phyloP scores from a whole-genome alignment of 768 basidiomycete species.

The Cystobasidium ongulense region DNA sequence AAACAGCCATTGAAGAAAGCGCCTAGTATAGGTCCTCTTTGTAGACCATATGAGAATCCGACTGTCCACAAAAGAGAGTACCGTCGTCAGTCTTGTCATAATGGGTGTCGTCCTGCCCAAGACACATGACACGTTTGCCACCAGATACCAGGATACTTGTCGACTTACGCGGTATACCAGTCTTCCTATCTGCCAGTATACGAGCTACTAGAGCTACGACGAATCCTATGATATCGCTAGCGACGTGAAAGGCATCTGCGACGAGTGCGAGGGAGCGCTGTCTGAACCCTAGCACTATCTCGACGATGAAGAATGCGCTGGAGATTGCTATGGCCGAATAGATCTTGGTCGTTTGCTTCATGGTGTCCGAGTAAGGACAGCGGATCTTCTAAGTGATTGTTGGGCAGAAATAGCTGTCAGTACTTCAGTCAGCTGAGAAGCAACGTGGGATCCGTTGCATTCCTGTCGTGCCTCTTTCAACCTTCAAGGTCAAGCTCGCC shows the following conservation, averaged over 20 bases:
- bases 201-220: conserved; percentile 18
- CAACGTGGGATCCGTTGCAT: no score
- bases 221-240: conserved; percentile 25
- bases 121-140: no score
- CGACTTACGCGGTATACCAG: neutral
- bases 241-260: conserved; percentile 31
- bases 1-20: conserved; percentile 26
- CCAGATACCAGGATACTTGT: neutral
- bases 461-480: neutral
- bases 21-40: neutral
- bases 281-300: conserved; percentile 28
- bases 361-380: neutral
- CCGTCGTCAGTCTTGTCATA: neutral
- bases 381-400: no score
- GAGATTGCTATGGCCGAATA: neutral
- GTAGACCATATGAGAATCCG: conserved; percentile 7
- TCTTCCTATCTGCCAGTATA: neutral
- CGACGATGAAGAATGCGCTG: conserved; percentile 16
- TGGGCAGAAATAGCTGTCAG: no score
- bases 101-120: no score
- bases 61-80: no score
- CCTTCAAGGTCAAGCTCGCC: neutral
- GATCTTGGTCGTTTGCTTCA: conserved; percentile 17
- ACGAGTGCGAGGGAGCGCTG: conserved; percentile 21
- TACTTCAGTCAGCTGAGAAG: no score